Evolutionary conservation across 345 rosid species (phyloP), one percentile per base, ranked within the genome.

Genomic region (Rhizophora mangle): DNA sequence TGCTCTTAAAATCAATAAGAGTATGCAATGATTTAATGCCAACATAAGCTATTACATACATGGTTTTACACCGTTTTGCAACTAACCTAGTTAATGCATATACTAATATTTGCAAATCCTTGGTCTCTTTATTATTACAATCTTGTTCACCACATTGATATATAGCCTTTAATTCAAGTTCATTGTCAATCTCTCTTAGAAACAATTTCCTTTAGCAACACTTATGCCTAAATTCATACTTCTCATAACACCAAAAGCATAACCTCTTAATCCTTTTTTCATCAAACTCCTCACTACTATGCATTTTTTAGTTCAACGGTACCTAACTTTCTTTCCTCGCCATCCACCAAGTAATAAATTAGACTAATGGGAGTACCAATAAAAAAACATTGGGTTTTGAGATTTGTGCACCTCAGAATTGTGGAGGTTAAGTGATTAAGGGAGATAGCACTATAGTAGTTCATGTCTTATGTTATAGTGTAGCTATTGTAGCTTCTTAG

Each of bases 191-290:
- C 10, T 53, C 22, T 9, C 22, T 20, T 5, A 62, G 10, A 8
- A 18, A 31, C 24, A 62, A 8, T 31, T 3, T 7, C 47, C 18
- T 20, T 9, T 53, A 8, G 8, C 9, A 2, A 16, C 11, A 53
- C 7, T 53, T 20, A 1, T 53, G 57, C 6, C 22, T 10, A 7
- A n/a, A 3, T 7, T 32, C 16, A 2, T 5, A 62, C 64, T 62
- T 63, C 19, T 63, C 32, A 0, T 63, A 32, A n/a, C 66, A 63
- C 52, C 32, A 63, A 37, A 19, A 63, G 6, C 66, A 63, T 13
- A 63, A 37, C 1, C 29, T 20, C 46, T 39, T 39, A 1, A 19
- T 31, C n/a, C 66, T 21, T 5, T 36, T 63, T 20, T n/a, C 51
- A 39, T 37, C 31, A 11, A 39, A 19, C 16, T 39, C 66, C 13